phyloP scores from a whole-genome alignment of 1,284 basidiomycete genomes.

The Neotropicomus parvogracilis region DNA sequence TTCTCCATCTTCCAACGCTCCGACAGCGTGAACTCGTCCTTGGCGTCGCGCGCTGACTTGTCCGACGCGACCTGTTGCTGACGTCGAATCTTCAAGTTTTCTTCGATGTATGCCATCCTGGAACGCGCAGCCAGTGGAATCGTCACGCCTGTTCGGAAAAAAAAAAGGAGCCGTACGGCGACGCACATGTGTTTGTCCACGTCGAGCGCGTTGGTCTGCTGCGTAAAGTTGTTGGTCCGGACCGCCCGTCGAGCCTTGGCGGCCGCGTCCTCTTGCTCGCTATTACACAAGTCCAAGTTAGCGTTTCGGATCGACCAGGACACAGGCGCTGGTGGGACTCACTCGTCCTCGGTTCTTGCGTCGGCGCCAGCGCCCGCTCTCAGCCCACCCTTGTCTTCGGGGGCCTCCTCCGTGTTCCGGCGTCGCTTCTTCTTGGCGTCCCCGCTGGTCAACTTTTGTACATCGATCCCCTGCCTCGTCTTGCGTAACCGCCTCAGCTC shows the following conservation, averaged over 20 bases:
- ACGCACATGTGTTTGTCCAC: slow-evolving; percentile 95
- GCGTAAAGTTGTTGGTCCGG: slow-evolving; percentile 90
- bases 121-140: too few species aligned
- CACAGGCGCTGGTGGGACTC: slow-evolving; percentile 49
- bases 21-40: slow-evolving; percentile 80
- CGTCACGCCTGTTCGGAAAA: too few species aligned
- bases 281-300: slow-evolving; percentile 19
- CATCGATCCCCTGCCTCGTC: slow-evolving; percentile 81
- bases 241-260: slow-evolving; percentile 73
- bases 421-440: slow-evolving; percentile 72
- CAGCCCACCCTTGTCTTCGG: slow-evolving; percentile 52
- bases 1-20: slow-evolving; percentile 68
- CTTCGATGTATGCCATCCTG: slow-evolving; percentile 98
- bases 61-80: slow-evolving; percentile 49
- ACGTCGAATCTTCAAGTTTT: slow-evolving; percentile 81
- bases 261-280: slow-evolving; percentile 61
- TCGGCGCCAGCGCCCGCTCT: slow-evolving; percentile 40
- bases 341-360: slow-evolving; percentile 41
- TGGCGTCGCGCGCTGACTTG: slow-evolving; percentile 44
- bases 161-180: neutral
- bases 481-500: slow-evolving; percentile 79
- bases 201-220: slow-evolving; percentile 92
- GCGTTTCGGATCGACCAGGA: neutral
- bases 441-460: slow-evolving; percentile 79
- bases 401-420: slow-evolving; percentile 51